Evolutionary conservation across 192 early-diverging fungal species (phyloP).

Genomic region (Linnemannia hyalina): DNA sequence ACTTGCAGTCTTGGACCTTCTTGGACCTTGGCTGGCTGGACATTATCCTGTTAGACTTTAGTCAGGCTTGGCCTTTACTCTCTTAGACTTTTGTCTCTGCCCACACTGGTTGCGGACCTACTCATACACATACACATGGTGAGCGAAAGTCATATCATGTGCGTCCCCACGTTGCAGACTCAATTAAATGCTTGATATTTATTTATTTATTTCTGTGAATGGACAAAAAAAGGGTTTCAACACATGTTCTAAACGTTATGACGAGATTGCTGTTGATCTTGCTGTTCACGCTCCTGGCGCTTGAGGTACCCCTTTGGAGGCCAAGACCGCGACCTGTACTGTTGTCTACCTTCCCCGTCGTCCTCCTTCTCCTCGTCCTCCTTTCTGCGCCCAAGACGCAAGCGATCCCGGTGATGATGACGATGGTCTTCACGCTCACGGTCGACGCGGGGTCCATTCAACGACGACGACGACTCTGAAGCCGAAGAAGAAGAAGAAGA

Average conservation of each 20-base stretch:
- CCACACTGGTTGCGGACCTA: too few species aligned
- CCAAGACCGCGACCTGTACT: conserved; percentile 7
- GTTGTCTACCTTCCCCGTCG: background rate
- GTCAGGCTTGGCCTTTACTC: too few species aligned
- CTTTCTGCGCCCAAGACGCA: background rate
- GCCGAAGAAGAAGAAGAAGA: background rate
- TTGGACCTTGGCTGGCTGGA: too few species aligned
- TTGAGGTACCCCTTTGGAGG: conserved; percentile 33
- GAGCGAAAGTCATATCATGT: too few species aligned
- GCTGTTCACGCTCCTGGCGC: conserved; percentile 26
- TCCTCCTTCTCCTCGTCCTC: background rate
- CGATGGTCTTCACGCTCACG: conserved; percentile 8
- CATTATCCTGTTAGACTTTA: too few species aligned
- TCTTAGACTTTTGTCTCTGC: too few species aligned
- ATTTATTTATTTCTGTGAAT: background rate
- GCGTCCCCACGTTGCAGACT: too few species aligned
- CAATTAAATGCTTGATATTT: background rate
- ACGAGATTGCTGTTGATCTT: conserved; percentile 14
- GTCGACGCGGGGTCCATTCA: background rate
- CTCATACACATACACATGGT: too few species aligned
- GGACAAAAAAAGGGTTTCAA: background rate
- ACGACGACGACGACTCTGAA: background rate
- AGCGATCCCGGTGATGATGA: background rate
- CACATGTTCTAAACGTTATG: conserved; percentile 20
- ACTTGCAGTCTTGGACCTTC: too few species aligned